phyloP scores from a whole-genome alignment of 2,329 filamentous ascomycete species.

The Pseudohalonectria lignicola region DNA sequence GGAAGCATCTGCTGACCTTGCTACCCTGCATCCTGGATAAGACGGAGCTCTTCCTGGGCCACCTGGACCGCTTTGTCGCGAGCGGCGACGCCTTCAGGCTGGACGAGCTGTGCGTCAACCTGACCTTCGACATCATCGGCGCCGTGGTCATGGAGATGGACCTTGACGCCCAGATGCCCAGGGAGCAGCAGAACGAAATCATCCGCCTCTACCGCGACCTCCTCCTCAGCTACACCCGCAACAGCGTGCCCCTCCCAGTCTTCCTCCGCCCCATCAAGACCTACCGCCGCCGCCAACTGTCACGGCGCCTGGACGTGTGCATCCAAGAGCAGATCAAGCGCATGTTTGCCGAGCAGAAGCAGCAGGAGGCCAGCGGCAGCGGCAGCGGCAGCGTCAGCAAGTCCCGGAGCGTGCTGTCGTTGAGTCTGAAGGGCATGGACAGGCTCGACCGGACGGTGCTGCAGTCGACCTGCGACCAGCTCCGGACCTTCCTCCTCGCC shows the following conservation, averaged over 20 bases:
- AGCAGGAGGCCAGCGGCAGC: neutral
- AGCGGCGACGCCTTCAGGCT: conserved; percentile 16
- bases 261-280: neutral
- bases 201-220: conserved; percentile 17
- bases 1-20: conserved; percentile 24
- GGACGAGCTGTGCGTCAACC: conserved; percentile 15
- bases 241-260: neutral
- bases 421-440: conserved; percentile 18
- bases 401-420: conserved; percentile 19
- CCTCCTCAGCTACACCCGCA: conserved; percentile 14
- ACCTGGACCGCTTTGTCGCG: conserved; percentile 16
- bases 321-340: too few species aligned
- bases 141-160: conserved; percentile 22
- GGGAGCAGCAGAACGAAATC: conserved; percentile 16
- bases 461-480: conserved; percentile 20
- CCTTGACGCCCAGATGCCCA: conserved; percentile 22
- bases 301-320: too few species aligned
- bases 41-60: conserved; percentile 15
- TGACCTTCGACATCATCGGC: conserved; percentile 29
- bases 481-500: conserved; percentile 27
- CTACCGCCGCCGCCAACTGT: too few species aligned
- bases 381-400: neutral
- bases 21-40: conserved; percentile 24
- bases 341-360: too few species aligned
- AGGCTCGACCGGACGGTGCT: conserved; percentile 16